A percentile compares a stretch with the other conserved stretches of the same genome.
Evolutionary conservation across 208 protist genomes (phyloP).

Genomic region (Acanthamoeba castellanii): DNA sequence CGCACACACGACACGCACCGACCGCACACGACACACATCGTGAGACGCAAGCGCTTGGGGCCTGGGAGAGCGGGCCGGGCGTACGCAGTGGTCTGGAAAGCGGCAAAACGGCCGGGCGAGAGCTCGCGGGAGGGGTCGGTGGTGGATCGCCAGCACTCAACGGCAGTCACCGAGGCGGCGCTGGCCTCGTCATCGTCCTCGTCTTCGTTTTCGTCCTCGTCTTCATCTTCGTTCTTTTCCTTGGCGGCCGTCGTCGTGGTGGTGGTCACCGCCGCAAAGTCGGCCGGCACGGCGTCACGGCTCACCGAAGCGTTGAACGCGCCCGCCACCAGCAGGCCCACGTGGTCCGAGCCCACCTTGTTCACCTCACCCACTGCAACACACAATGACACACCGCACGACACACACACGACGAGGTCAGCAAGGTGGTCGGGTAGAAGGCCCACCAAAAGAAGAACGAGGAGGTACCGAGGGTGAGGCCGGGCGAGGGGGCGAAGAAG

Average conservation of each 20-base stretch:
- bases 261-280: neutral
- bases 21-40: neutral
- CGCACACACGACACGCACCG: neutral
- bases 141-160: constrained; percentile 18
- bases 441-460: neutral
- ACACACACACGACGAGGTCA: neutral
- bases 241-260: neutral
- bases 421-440: neutral
- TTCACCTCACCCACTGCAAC: constrained; percentile 43
- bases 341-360: constrained; percentile 61
- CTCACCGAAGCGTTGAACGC: constrained; percentile 47
- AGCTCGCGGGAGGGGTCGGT: neutral
- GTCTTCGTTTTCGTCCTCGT: neutral
- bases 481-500: constrained; percentile 16
- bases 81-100: neutral
- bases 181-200: neutral
- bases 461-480: constrained; percentile 14
- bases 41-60: neutral
- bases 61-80: neutral
- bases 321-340: constrained; percentile 30
- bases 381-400: neutral
- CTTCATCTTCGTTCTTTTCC: neutral
- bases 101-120: neutral
- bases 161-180: neutral
- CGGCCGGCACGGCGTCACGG: neutral